Evolutionary conservation across 768 basidiomycete genomes (phyloP), one percentile per base, ranked within the genome.

Genomic region (Tulasnella calospora): DNA sequence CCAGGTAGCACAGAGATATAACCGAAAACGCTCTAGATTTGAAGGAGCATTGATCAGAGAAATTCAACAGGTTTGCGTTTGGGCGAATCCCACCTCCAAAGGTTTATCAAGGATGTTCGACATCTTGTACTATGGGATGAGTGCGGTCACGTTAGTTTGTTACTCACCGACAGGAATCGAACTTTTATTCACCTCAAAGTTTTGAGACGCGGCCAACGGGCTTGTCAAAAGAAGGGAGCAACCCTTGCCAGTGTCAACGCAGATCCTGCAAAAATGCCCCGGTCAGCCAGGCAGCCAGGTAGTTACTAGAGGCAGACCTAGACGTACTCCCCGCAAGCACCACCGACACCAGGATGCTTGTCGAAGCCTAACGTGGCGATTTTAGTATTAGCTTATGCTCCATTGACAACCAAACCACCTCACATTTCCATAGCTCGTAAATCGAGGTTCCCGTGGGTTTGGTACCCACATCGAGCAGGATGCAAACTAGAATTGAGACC

Each of bases 31-130:
- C 96, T 96, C 86, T 92, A 94, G 87, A 97, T 97, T 86, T 97
- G 97, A 0, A 36, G 30, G 55, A 33, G 4, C 5, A 17, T 8
- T 19, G 30, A 15, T 41, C 6, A 74, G 46, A 44, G 27, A 74
- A 19, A 17, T 41, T 6, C 4, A 40, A n/a, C 19, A 74, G 33
- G 40, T 15, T 41, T 12, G 30, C 21, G 51, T n/a, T 1, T 33
- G 27, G 21, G 19, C 9, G 33, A 33, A 44, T 51, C 30, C 41
- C 82, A 94, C 87, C 89, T 98, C 96, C 74, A 96, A 88, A 0
- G 96, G 96, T 84, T 98, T 98, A 84, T 98, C 96, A 46, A 98
- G 89, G 80, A 97, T 94, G 82, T 98, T 96, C 35, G 94, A 95
- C 92, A 94, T 94, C 86, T 97, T 97, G 86, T 97, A 96, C 90